phyloP scores from a whole-genome alignment of 176 grass and related monocot species.

The Triticum urartu region DNA sequence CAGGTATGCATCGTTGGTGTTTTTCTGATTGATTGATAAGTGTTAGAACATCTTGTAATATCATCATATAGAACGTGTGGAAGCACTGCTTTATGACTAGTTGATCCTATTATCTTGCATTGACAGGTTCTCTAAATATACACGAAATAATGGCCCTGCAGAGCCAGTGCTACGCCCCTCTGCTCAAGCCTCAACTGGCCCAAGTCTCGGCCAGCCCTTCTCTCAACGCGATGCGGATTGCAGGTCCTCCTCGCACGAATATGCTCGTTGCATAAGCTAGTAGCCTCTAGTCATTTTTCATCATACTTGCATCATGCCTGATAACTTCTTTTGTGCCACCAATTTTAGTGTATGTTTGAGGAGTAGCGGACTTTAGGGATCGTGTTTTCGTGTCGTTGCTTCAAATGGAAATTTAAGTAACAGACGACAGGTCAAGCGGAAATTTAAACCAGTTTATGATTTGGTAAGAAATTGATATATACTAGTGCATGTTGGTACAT shows the following conservation, averaged over 20 bases:
- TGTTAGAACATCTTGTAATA: background rate
- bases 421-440: too few relatives aligned
- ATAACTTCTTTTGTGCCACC: too few relatives aligned
- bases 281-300: too few relatives aligned
- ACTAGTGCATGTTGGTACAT: too few relatives aligned
- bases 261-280: too few relatives aligned
- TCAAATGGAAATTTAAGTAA: too few relatives aligned
- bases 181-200: background rate
- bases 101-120: background rate
- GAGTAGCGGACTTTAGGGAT: too few relatives aligned
- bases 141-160: background rate
- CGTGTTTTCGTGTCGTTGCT: too few relatives aligned
- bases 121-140: background rate
- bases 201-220: background rate
- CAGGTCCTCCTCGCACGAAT: background rate
- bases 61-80: background rate
- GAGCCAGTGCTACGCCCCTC: background rate
- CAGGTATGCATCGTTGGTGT: background rate
- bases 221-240: background rate
- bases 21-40: background rate
- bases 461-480: too few relatives aligned
- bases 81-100: background rate
- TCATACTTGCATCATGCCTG: too few relatives aligned
- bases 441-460: too few relatives aligned
- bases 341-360: too few relatives aligned